Base-by-base conservation (phyloP, 2,329 filamentous ascomycete species). In the Beauveria asiatica region DNA sequence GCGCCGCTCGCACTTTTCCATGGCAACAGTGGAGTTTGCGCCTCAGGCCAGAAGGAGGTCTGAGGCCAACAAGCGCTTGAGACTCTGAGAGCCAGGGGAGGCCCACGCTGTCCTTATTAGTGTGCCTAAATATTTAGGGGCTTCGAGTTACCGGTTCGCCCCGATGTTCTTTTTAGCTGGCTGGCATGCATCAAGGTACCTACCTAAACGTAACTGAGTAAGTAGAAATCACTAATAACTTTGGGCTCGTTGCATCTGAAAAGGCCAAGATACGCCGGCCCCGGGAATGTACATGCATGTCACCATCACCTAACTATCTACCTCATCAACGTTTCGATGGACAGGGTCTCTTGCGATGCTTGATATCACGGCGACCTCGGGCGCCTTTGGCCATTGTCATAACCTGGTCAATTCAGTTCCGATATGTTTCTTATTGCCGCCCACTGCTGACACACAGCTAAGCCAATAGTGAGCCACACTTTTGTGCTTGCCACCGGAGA, bases 1-100 rank as follows among this genome's bases (percentile, higher is more conserved):
- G 41, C 30, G 37, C 19, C 49, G 30, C 55, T 42, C 33, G 49
- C 39, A 53, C 52, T 50, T 60, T 64, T 62, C 64, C 64, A 64
- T 61, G 59, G 61, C 61, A 62, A 62, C 57, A 62, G 51, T 51
- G 60, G 54, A 54, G 48, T 61, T 41, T 45, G 27, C 49, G 57
- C 61, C 61, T 62, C 42, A 62, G 61, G 61, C 61, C 44, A 39
- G 44, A 50, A 62, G 21, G 50, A 37, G 41, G 57, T 52, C 30
- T 45, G 45, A 51, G 55, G 45, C 37, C 37, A 57, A 57, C 55
- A 57, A 21, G 44, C 19, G 13, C 55, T 5, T 50, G 33, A 11
- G n/a, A 33, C 45, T 16, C 44, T 25, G 33, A 46, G 19, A 21
- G 54, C 30, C 42, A 44, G 50, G 30, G 33, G 23, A n/a, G 50